A percentile compares a stretch with the other conserved stretches of the same genome.
Evolutionary conservation across 352 stramenopile genomes (phyloP).

Genomic region (Globisporangium irregulare): DNA sequence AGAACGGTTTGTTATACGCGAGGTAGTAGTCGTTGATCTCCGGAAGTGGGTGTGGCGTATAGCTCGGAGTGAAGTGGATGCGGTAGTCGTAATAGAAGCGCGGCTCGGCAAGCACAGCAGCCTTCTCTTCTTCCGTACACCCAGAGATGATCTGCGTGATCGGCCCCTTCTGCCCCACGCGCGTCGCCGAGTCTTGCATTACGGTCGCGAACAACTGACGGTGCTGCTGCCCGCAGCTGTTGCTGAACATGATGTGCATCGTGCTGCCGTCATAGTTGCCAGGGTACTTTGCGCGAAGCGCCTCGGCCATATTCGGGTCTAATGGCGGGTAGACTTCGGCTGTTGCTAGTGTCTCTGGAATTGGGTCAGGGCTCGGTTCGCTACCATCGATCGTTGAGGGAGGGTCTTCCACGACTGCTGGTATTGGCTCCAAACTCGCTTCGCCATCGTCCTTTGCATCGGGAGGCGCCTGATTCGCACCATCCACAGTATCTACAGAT

Average conservation of each 20-base stretch:
- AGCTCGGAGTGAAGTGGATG: conserved; percentile 25
- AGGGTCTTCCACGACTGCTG: neutral
- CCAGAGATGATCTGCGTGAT: conserved; percentile 33
- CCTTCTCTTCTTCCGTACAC: conserved; percentile 16
- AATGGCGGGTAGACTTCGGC: neutral
- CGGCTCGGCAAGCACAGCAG: conserved; percentile 13
- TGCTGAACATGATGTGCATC: conserved; percentile 30
- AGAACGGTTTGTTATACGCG: conserved; percentile 29
- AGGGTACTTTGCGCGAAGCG: conserved; percentile 4
- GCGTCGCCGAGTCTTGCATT: conserved; percentile 23
- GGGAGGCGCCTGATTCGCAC: too few relatives aligned
- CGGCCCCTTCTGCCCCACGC: conserved; percentile 21
- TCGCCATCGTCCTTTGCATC: neutral
- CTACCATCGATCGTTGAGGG: neutral
- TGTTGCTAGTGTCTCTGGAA: conserved; percentile 1
- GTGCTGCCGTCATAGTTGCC: conserved; percentile 15
- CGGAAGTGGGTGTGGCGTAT: conserved; percentile 17
- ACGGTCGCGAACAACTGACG: conserved; percentile 19
- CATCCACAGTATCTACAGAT: too few relatives aligned
- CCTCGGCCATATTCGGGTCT: neutral
- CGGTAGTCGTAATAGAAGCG: conserved; percentile 28
- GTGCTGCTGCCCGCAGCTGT: conserved; percentile 23
- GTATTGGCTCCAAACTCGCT: neutral
- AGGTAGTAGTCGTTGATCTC: conserved; percentile 23
- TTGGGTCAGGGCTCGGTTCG: neutral